These are phyloP conservation scores for Tolypocladium guangdongense DNA, from an alignment of 2,329 filamentous ascomycete genomes.

Conservation along the genomic window DNA sequence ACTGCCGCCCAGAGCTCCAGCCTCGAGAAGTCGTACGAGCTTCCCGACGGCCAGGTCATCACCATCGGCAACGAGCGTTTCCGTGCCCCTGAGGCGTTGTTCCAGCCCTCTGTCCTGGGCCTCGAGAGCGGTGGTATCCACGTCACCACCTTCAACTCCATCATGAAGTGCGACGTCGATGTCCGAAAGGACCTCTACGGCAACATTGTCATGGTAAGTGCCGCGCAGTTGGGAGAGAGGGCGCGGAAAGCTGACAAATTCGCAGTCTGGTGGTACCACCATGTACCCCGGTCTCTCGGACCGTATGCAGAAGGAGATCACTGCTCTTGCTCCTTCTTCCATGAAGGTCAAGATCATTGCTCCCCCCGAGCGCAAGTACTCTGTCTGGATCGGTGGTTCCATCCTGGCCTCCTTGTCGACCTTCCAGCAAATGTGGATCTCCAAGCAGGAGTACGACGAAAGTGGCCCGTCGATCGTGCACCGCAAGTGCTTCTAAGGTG, in stretches of 20 bases:
- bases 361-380: slow-evolving; percentile 99
- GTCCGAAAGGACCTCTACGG: slow-evolving; percentile 99
- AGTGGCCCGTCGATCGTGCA: slow-evolving; percentile 98
- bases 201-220: slow-evolving; percentile 98
- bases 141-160: slow-evolving; percentile 99
- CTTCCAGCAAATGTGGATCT: slow-evolving; percentile 99
- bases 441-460: slow-evolving; percentile 99
- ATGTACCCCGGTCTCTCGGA: slow-evolving; percentile 99
- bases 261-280: slow-evolving; percentile 97
- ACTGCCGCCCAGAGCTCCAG: slow-evolving; percentile 97
- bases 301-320: slow-evolving; percentile 99
- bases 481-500: slow-evolving; percentile 99
- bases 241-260: neutral
- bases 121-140: slow-evolving; percentile 98
- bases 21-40: slow-evolving; percentile 99
- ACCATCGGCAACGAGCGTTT: slow-evolving; percentile 99
- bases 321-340: slow-evolving; percentile 93
- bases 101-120: slow-evolving; percentile 97
- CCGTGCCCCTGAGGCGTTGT: slow-evolving; percentile 98
- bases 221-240: neutral
- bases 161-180: slow-evolving; percentile 99
- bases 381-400: slow-evolving; percentile 99
- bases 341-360: slow-evolving; percentile 99
- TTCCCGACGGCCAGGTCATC: slow-evolving; percentile 99
- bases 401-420: slow-evolving; percentile 98